These are phyloP conservation scores for Colletotrichum musae DNA, from an alignment of 2,329 filamentous ascomycete genomes.

Conservation along the genomic window DNA sequence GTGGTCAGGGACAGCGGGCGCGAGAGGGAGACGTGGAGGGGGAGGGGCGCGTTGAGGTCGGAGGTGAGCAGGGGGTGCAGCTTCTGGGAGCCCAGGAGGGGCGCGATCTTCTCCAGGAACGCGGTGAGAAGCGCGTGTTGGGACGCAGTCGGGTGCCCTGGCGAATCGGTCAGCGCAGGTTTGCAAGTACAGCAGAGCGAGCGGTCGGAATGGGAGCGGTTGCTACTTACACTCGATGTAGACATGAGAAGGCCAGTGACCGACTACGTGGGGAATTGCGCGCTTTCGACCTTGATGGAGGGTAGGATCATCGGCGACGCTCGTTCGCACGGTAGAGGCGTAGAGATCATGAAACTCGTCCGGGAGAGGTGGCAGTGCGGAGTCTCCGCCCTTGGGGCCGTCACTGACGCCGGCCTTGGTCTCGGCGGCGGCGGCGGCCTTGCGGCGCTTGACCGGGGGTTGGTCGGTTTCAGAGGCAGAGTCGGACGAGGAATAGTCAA, in stretches of 20 bases:
- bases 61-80: constrained; percentile 81
- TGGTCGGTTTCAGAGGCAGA: constrained; percentile 47
- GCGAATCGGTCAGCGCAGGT: constrained; percentile 13
- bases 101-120: constrained; percentile 56
- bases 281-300: constrained; percentile 90
- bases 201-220: background rate
- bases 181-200: constrained; percentile 1
- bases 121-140: constrained; percentile 63
- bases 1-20: constrained; percentile 82
- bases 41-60: constrained; percentile 82
- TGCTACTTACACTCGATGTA: constrained; percentile 90
- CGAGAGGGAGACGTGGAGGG: constrained; percentile 93
- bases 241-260: constrained; percentile 93
- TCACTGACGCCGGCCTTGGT: constrained; percentile 3
- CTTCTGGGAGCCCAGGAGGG: constrained; percentile 50
- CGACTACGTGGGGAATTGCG: constrained; percentile 85
- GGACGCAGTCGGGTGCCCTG: constrained; percentile 68
- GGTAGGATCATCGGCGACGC: constrained; percentile 84
- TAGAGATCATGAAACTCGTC: constrained; percentile 90
- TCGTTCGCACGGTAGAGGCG: constrained; percentile 82
- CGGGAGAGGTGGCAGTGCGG: constrained; percentile 80
- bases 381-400: background rate
- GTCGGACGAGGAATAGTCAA: constrained; percentile 73
- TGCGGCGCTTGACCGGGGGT: constrained; percentile 57
- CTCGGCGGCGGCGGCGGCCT: constrained; percentile 43